Conservation (phyloP, 176 grass and related monocot genomes). For the Phoenix roebelenii region DNA sequence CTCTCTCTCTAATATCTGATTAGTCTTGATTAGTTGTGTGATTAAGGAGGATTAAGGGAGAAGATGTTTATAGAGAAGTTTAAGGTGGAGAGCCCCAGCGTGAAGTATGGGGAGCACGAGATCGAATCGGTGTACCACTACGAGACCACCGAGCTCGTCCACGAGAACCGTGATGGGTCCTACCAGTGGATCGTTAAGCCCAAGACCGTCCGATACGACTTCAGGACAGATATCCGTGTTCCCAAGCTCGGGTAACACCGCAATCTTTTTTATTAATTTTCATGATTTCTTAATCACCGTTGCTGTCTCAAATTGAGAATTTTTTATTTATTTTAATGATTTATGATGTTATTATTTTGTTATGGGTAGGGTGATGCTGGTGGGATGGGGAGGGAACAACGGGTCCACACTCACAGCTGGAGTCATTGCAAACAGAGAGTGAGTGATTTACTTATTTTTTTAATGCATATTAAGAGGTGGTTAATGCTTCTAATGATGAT, state of each 20-base stretch:
- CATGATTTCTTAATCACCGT: neutral
- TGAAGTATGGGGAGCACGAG: conserved; percentile 54
- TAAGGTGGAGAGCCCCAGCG: conserved; percentile 83
- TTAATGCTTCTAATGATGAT: neutral
- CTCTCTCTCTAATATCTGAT: too few species aligned
- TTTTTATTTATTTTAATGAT: conserved; percentile 3
- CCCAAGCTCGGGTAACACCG: conserved; percentile 78
- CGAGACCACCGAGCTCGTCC: conserved; percentile 87
- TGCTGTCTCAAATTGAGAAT: neutral
- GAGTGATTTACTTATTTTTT: conserved; percentile 12
- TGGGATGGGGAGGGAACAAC: conserved; percentile 95
- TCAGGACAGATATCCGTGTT: conserved; percentile 59
- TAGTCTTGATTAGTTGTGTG: too few species aligned
- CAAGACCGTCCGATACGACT: conserved; percentile 73
- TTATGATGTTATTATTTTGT: neutral
- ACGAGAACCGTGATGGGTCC: conserved; percentile 64
- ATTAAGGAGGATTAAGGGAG: neutral
- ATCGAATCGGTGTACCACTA: conserved; percentile 90
- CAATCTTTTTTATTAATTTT: neutral
- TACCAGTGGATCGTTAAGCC: conserved; percentile 76
- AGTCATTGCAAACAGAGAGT: conserved; percentile 93
- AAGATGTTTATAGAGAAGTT: conserved; percentile 97
- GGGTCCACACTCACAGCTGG: conserved; percentile 86
- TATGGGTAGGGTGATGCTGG: conserved; percentile 75
- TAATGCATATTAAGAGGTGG: too few species aligned